Conservation (phyloP, 2,329 filamentous ascomycete species). For the Acarospora socialis region DNA sequence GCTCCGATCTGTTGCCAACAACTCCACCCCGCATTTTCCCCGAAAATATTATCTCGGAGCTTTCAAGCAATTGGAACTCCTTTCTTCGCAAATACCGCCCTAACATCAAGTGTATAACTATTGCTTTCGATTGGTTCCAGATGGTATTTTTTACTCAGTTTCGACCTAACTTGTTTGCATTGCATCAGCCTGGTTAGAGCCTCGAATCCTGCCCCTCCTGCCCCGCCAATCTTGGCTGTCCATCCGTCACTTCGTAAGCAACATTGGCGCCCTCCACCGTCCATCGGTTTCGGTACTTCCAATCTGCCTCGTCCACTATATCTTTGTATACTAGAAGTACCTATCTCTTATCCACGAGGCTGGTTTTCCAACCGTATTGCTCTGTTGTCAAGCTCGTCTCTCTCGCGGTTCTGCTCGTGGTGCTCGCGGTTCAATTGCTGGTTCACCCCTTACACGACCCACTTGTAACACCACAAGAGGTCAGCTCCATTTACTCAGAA, state of each 20-base stretch:
- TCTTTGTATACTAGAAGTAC: constrained; percentile 2
- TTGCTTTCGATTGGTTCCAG: no score
- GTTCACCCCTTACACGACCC: no score
- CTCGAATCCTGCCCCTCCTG: neutral
- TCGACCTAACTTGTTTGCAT: no score
- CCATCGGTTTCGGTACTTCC: constrained; percentile 8
- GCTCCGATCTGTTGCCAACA: no score
- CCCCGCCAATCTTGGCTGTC: neutral
- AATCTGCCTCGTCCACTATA: constrained; percentile 8
- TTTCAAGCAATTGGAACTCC: no score
- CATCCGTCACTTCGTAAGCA: constrained; percentile 6
- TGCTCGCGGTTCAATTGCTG: constrained; percentile 23
- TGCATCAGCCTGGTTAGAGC: neutral
- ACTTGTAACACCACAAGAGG: no score
- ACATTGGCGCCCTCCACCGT: constrained; percentile 10
- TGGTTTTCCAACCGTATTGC: constrained; percentile 3
- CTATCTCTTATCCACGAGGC: constrained; percentile 6
- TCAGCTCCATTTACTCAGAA: no score
- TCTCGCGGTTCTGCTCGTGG: constrained; percentile 18
- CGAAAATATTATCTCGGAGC: no score
- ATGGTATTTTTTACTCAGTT: no score
- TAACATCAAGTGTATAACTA: no score
- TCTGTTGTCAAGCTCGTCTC: constrained; percentile 19
- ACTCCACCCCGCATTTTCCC: no score
- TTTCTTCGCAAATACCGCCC: no score